These are phyloP conservation scores for Ceratobasidium sp. DNA, from an alignment of 1,284 basidiomycete species.

Conservation along the genomic window DNA sequence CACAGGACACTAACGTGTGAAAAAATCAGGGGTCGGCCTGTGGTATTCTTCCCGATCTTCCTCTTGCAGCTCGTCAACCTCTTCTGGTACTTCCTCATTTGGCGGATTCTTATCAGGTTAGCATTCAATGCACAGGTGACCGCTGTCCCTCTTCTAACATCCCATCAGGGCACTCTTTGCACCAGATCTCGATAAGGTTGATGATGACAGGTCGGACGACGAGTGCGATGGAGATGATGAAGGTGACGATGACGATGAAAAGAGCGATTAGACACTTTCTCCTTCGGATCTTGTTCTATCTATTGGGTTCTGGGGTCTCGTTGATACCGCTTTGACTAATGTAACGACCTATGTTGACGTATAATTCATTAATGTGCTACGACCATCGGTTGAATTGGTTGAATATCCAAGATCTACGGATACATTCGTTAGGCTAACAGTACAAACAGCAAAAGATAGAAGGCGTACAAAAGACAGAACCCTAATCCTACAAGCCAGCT, in stretches of 20 bases:
- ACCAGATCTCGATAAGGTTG: conserved; percentile 42
- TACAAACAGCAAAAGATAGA: not conserved
- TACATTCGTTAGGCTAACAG: not conserved
- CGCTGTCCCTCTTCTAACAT: not conserved
- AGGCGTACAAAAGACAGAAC: not conserved
- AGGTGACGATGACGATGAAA: conserved; percentile 37
- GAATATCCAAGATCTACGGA: not conserved
- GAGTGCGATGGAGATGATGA: conserved; percentile 51
- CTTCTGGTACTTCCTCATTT: conserved; percentile 89
- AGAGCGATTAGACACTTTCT: conserved; percentile 9
- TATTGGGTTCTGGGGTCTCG: not conserved
- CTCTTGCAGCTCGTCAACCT: conserved; percentile 84
- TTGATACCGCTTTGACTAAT: conserved; percentile 13
- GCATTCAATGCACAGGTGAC: conserved; percentile 42
- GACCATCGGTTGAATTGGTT: not conserved
- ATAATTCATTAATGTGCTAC: conserved; percentile 7
- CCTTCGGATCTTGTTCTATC: not conserved
- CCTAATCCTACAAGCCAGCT: conserved; percentile 26
- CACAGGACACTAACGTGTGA: no score
- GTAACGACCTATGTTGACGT: not conserved
- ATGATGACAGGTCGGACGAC: conserved; percentile 57
- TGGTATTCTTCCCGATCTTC: conserved; percentile 78
- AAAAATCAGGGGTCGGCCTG: conserved; percentile 68
- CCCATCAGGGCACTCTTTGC: conserved; percentile 36
- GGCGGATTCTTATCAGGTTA: conserved; percentile 68